Conservation (phyloP, 139 green algal genomes). For the Chlorella sorokiniana region DNA sequence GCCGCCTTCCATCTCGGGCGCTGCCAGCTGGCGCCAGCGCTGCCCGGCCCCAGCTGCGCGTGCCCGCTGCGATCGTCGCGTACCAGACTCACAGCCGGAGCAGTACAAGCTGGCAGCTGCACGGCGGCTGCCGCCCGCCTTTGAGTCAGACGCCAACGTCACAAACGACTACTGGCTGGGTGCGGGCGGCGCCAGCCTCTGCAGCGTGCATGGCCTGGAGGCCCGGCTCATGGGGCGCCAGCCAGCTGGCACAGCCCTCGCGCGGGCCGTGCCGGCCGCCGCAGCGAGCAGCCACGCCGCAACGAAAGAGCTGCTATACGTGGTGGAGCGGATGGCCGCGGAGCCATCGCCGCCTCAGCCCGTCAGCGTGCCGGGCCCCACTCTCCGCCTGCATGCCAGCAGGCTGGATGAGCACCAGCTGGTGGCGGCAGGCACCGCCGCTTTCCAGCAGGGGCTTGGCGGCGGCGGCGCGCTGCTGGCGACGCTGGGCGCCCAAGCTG, state of each 20-base stretch:
- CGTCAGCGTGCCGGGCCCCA: too few species aligned
- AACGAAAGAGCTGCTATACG: constrained; percentile 4
- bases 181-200: not conserved
- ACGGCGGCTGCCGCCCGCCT: constrained; percentile 14
- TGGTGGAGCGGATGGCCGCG: constrained; percentile 3
- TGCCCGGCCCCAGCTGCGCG: constrained; percentile 11
- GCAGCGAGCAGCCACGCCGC: too few species aligned
- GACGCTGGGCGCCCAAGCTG: not conserved
- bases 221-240: not conserved
- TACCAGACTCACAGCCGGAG: constrained; percentile 22
- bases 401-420: not conserved
- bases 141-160: not conserved
- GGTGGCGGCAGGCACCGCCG: not conserved
- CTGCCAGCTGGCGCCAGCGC: constrained; percentile 1
- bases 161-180: constrained; percentile 33
- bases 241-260: not conserved
- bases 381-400: not conserved
- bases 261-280: not conserved
- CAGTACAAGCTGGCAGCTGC: not conserved
- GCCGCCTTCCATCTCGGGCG: constrained; percentile 50
- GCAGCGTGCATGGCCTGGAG: constrained; percentile 25
- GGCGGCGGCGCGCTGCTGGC: not conserved
- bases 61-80: constrained; percentile 25
- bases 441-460: constrained; percentile 6
- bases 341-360: not conserved